Conservation (phyloP, 2,329 filamentous ascomycete species). For the Ustilaginoidea virens region DNA sequence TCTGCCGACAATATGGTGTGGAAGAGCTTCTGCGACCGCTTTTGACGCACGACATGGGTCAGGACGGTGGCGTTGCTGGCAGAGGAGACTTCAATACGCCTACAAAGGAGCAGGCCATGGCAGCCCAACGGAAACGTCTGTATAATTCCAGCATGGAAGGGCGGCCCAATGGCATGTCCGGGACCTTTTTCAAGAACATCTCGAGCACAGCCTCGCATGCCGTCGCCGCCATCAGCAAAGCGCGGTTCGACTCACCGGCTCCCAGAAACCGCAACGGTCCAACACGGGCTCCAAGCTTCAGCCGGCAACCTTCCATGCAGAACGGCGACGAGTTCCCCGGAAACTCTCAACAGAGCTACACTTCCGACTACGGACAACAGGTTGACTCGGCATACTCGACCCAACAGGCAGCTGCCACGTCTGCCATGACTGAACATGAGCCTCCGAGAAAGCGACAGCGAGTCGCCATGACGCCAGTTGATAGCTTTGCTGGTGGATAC, state of each 20-base stretch:
- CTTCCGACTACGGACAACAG: conserved; percentile 60
- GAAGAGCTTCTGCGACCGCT: conserved; percentile 62
- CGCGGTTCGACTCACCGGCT: conserved; percentile 76
- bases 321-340: conserved; percentile 51
- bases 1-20: conserved; percentile 68
- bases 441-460: conserved; percentile 70
- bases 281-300: conserved; percentile 52
- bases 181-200: conserved; percentile 95
- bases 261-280: conserved; percentile 50
- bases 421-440: conserved; percentile 42
- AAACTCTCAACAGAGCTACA: conserved; percentile 73
- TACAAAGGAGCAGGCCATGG: conserved; percentile 98
- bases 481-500: conserved; percentile 42
- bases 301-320: conserved; percentile 56
- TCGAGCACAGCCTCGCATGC: conserved; percentile 85
- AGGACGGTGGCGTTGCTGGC: conserved; percentile 56
- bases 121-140: conserved; percentile 79
- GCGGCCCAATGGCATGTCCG: conserved; percentile 50
- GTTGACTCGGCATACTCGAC: conserved; percentile 57
- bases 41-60: conserved; percentile 66
- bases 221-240: conserved; percentile 92
- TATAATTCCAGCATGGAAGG: conserved; percentile 59
- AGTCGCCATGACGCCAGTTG: conserved; percentile 36
- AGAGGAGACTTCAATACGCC: conserved; percentile 77
- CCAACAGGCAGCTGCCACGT: conserved; percentile 29